These are phyloP conservation scores for Talaromyces thailandensis DNA, from an alignment of 495 filamentous ascomycete species.

Conservation along the genomic window DNA sequence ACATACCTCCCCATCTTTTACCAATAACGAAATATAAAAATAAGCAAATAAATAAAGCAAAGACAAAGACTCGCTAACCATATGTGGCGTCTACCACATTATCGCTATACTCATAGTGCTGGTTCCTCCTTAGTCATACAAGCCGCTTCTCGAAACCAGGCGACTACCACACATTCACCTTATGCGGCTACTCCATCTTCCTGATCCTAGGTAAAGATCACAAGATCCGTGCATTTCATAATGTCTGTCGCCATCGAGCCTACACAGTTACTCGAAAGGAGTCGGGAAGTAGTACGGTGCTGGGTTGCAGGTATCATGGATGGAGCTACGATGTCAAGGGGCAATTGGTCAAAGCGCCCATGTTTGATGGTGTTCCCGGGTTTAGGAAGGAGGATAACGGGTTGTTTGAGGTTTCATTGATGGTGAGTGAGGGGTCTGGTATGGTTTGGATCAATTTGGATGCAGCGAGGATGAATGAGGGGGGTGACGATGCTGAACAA, in stretches of 20 bases:
- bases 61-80: not conserved
- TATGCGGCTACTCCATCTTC: constrained; percentile 41
- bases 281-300: constrained; percentile 37
- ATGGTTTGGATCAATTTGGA: constrained; percentile 38
- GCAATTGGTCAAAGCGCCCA: constrained; percentile 48
- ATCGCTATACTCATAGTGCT: constrained; percentile 20
- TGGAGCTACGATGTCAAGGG: constrained; percentile 52
- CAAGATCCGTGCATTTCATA: constrained; percentile 48
- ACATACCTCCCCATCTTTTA: not conserved
- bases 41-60: not conserved
- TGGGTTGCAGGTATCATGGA: constrained; percentile 53
- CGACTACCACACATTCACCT: constrained; percentile 38
- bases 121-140: constrained; percentile 40
- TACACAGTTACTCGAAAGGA: constrained; percentile 46
- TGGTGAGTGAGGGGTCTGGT: constrained; percentile 17
- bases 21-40: not conserved
- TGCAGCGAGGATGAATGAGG: constrained; percentile 10
- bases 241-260: constrained; percentile 50
- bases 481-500: constrained; percentile 7
- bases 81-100: not conserved
- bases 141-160: constrained; percentile 37
- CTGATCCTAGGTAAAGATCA: constrained; percentile 38
- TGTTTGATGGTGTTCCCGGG: constrained; percentile 43
- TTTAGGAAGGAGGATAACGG: constrained; percentile 47
- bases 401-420: constrained; percentile 34